Percentiles rank a stretch among this genome's conserved stretches.
Conservation (phyloP, 129 eudicot species). For the Arctium minus region DNA sequence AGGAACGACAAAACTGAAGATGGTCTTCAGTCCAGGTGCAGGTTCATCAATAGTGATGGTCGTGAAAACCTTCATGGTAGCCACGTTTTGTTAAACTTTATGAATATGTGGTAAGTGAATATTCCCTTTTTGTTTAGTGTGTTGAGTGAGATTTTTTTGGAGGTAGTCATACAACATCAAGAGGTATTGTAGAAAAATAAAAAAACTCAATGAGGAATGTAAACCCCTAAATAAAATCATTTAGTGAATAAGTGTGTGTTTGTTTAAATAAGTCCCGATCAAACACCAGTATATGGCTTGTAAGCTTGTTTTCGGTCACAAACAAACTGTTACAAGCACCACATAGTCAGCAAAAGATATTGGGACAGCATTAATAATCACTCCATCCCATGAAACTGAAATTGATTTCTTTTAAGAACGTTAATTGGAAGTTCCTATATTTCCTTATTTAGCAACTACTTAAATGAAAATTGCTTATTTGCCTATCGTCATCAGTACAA, state of each 20-base stretch:
- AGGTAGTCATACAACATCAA: background rate
- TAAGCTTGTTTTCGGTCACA: background rate
- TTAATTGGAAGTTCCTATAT: background rate
- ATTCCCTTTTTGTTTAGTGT: background rate
- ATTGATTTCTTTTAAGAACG: background rate
- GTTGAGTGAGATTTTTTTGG: background rate
- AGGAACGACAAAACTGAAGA: slow-evolving; percentile 60
- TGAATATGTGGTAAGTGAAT: background rate
- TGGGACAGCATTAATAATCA: background rate
- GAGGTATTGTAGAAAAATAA: background rate
- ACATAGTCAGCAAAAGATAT: background rate
- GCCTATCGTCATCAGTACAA: background rate
- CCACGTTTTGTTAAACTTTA: background rate
- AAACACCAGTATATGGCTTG: background rate
- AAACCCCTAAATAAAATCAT: background rate
- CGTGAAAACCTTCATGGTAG: slow-evolving; percentile 49
- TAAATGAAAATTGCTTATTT: background rate
- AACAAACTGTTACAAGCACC: background rate
- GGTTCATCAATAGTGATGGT: slow-evolving; percentile 72
- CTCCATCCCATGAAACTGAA: background rate
- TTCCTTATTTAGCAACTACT: background rate
- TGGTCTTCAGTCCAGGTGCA: slow-evolving; percentile 85
- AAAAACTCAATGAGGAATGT: background rate
- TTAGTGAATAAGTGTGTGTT: background rate
- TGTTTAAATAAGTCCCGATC: background rate